Conservation (phyloP, 306 rosid genomes). For the Dryas octopetala region DNA sequence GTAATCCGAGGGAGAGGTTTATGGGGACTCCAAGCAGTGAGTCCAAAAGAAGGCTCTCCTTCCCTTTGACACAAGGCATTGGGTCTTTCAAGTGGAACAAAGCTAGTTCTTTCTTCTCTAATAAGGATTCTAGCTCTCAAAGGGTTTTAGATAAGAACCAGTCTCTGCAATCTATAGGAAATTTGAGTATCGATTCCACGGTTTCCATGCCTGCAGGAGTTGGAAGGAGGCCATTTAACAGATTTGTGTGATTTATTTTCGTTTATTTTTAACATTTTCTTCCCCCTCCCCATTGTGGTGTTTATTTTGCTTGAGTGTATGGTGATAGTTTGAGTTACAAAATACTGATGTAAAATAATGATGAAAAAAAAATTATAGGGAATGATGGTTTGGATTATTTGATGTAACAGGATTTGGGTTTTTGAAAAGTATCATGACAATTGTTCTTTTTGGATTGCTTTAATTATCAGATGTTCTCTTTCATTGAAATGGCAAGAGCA, state of each 20-base stretch:
- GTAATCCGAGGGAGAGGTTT: constrained; percentile 77
- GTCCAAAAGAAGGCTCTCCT: constrained; percentile 72
- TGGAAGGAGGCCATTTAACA: constrained; percentile 90
- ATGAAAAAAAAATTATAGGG: constrained; percentile 4
- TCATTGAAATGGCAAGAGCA: too few relatives aligned
- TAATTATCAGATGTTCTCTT: too few relatives aligned
- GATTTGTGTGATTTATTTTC: constrained; percentile 87
- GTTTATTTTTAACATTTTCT: constrained; percentile 40
- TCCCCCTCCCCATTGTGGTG: constrained; percentile 31
- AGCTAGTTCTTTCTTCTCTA: constrained; percentile 51
- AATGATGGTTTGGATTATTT: constrained; percentile 4
- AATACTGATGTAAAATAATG: constrained; percentile 53
- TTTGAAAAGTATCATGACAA: constrained; percentile 14
- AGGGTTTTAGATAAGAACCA: constrained; percentile 54
- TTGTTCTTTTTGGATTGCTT: constrained; percentile 19
- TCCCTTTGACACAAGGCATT: constrained; percentile 74
- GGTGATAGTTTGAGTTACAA: constrained; percentile 50
- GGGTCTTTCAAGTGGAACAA: constrained; percentile 84
- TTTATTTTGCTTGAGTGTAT: constrained; percentile 46
- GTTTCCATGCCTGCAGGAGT: constrained; percentile 77
- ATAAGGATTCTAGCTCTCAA: constrained; percentile 52
- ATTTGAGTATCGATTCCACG: constrained; percentile 83
- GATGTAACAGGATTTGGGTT: background rate
- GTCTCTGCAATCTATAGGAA: constrained; percentile 58
- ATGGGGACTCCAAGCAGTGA: constrained; percentile 71